Percentiles rank a stretch among this genome's conserved stretches.
These are phyloP conservation scores for Dioscorea alata DNA, from an alignment of 106 monocot species.

Conservation along the genomic window DNA sequence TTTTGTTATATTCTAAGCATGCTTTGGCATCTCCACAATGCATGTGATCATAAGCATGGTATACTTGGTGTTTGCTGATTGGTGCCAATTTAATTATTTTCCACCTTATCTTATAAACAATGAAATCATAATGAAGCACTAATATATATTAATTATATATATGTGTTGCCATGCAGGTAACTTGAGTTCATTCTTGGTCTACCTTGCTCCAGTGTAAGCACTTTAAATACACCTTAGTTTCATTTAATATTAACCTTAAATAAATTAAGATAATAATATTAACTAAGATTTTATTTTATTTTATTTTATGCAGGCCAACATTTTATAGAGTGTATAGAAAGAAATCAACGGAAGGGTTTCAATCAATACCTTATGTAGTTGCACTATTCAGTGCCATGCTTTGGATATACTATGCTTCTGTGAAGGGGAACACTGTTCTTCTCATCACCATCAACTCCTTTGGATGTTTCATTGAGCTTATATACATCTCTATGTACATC, in stretches of 20 bases:
- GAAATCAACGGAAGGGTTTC: conserved; percentile 39
- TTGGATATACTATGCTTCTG: conserved; percentile 37
- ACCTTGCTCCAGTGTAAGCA: conserved; percentile 19
- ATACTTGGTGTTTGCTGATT: too few relatives aligned
- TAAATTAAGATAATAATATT: too few relatives aligned
- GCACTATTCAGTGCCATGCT: conserved; percentile 44
- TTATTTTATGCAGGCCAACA: conserved; percentile 24
- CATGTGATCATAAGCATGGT: too few relatives aligned
- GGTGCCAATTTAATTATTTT: too few relatives aligned
- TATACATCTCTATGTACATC: conserved; percentile 38
- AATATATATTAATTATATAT: too few relatives aligned
- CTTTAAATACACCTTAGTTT: too few relatives aligned
- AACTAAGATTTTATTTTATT: background rate
- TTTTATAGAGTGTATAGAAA: conserved; percentile 28
- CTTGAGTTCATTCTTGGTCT: conserved; percentile 20
- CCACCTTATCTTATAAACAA: too few relatives aligned
- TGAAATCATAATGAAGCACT: too few relatives aligned
- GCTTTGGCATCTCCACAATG: too few relatives aligned
- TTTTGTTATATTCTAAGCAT: too few relatives aligned
- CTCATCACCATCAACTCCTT: conserved; percentile 43
- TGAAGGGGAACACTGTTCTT: conserved; percentile 18
- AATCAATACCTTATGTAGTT: conserved; percentile 36
- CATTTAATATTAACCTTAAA: too few relatives aligned
- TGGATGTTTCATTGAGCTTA: conserved; percentile 34
- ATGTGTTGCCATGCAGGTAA: conserved; percentile 6